Base-by-base conservation (phyloP, 805 yeast species). In the Sugiyamaella floridensis region DNA sequence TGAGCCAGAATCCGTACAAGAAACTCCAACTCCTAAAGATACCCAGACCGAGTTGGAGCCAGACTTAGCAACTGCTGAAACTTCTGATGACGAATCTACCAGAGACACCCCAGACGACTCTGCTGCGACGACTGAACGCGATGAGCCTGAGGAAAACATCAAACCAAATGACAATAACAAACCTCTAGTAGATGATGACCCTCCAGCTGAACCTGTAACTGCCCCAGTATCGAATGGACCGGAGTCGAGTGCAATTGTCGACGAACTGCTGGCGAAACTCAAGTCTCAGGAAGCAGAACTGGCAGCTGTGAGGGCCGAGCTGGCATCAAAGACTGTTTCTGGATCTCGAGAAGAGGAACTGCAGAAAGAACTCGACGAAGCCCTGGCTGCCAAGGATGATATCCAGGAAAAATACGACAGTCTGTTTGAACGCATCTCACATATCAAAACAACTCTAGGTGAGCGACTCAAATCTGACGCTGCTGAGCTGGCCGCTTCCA, bases 301-400 rank as follows among this genome's bases (percentile, higher is more conserved):
- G n/a, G 37, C 37, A 8, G n/a, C 12, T 10, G 12, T 32, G 4
- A 32, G 9, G 37, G 37, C 37, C 9, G n/a, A 32, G 37, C 37
- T 32, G 9, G 37, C 37, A 10, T 11, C 12, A 32, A 14, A 32
- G 37, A 14, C 37, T 11, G 37, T 10, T 32, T 10, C 37, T 32
- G 26, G 26, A 22, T 32, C 37, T 5, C 4, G 37, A 32, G 42
- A 45, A 87, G 83, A 85, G 62, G 84, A 79, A 53, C 72, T 88
- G 0, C 84, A 85, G 62, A 69, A 66, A 2, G 86, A 85, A 58
- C 70, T 86, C 16, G 87, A 50, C 12, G 71, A 69, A 4, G 73
- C 78, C 1, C 19, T 40, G 37, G 78, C 74, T 15, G 72, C 70
- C 45, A 65, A 77, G 19, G 75, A 68, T 37, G 68, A 66, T 20